phyloP scores from a whole-genome alignment of 768 basidiomycete species.

The Termitomyces sp. region DNA sequence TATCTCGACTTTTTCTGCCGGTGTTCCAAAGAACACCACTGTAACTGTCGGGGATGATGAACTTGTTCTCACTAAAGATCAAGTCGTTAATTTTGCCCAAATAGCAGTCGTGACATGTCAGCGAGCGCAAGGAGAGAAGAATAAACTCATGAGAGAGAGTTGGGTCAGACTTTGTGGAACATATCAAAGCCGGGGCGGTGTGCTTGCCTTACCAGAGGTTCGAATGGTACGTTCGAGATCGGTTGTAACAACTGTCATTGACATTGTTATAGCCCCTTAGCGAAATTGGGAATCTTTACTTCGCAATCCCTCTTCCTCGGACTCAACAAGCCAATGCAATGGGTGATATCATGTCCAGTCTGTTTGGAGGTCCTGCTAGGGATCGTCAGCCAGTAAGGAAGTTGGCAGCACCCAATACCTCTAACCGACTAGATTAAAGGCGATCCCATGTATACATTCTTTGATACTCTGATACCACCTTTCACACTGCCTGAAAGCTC shows the following conservation, averaged over 20 bases:
- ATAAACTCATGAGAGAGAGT: conserved; percentile 66
- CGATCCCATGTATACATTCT: not conserved
- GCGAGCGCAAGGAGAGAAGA: conserved; percentile 75
- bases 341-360: conserved; percentile 81
- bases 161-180: conserved; percentile 85
- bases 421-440: conserved; percentile 38
- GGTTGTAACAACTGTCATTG: not conserved
- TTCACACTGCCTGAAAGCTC: not conserved
- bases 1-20: conserved; percentile 71
- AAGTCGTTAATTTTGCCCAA: conserved; percentile 84
- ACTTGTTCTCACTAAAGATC: conserved; percentile 68
- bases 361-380: conserved; percentile 70
- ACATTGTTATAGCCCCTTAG: conserved; percentile 44
- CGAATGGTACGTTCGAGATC: conserved; percentile 44
- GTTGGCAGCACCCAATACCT: conserved; percentile 37
- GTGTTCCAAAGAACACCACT: conserved; percentile 47
- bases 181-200: conserved; percentile 68
- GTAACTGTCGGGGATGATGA: conserved; percentile 52
- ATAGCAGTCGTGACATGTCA: conserved; percentile 87
- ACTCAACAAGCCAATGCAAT: conserved; percentile 71
- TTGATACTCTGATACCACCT: not conserved
- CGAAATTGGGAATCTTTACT: conserved; percentile 73
- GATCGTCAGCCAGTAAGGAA: conserved; percentile 27
- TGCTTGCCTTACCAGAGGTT: conserved; percentile 55
- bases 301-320: conserved; percentile 80